These are phyloP conservation scores for Vaccinium macrocarpon DNA, from an alignment of 148 eudicot genomes.

Conservation along the genomic window DNA sequence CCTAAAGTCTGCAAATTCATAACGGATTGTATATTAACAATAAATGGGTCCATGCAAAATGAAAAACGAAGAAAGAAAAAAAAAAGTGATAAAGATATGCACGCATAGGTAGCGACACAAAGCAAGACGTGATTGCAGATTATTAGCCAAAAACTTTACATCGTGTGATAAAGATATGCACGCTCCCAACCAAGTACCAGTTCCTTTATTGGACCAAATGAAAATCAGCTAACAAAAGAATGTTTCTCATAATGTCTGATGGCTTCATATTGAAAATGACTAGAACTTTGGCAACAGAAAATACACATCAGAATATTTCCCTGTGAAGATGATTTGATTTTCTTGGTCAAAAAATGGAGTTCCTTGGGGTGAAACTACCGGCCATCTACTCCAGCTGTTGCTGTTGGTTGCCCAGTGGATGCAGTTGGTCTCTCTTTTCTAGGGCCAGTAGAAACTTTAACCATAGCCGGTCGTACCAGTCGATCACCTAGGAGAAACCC, in stretches of 20 bases:
- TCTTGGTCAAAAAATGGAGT: not conserved
- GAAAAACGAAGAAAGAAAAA: not conserved
- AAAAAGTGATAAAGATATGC: not conserved
- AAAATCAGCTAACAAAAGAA: not conserved
- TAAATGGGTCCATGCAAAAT: not conserved
- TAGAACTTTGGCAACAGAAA: not conserved
- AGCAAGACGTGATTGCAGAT: too few species aligned
- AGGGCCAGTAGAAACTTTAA: conserved; percentile 85
- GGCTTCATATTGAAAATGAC: not conserved
- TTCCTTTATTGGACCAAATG: not conserved
- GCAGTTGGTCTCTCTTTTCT: conserved; percentile 35
- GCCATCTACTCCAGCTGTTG: conserved; percentile 43
- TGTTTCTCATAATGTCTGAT: not conserved
- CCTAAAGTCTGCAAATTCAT: not conserved
- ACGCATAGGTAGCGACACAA: not conserved
- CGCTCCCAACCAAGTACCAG: not conserved
- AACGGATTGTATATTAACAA: not conserved
- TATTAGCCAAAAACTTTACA: not conserved
- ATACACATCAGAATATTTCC: conserved; percentile 13
- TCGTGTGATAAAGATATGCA: not conserved
- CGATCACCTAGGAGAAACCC: conserved; percentile 77
- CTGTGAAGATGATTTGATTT: not conserved
- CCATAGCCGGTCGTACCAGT: conserved; percentile 86
- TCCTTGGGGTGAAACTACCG: conserved; percentile 15
- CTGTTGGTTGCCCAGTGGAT: conserved; percentile 37